phyloP scores from a whole-genome alignment of 164 flowering plant species.

The Taxillus chinensis region DNA sequence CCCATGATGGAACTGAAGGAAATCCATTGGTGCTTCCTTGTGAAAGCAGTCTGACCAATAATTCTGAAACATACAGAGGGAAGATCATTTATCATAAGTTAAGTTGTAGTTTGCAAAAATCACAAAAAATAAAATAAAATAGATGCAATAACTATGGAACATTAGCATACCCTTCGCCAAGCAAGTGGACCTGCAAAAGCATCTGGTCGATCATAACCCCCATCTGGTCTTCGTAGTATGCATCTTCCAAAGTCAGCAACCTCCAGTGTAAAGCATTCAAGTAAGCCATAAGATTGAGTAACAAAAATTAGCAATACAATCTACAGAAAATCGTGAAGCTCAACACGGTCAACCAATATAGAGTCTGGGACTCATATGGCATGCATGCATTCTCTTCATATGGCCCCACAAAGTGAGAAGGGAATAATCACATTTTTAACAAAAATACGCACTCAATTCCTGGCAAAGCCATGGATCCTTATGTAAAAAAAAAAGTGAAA shows the following conservation, averaged over 20 bases:
- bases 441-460: too few relatives aligned
- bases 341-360: background rate
- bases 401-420: background rate
- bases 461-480: too few relatives aligned
- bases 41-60: slow-evolving; percentile 62
- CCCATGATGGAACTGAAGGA: slow-evolving; percentile 14
- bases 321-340: background rate
- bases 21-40: slow-evolving; percentile 59
- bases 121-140: too few relatives aligned
- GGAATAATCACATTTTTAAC: background rate
- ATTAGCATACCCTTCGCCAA: slow-evolving; percentile 70
- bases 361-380: background rate
- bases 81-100: too few relatives aligned
- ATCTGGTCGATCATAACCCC: slow-evolving; percentile 30
- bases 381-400: background rate
- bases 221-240: slow-evolving; percentile 47
- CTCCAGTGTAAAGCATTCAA: slow-evolving; percentile 18
- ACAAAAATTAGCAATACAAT: background rate
- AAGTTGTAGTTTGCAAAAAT: too few relatives aligned
- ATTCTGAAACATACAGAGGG: slow-evolving; percentile 19
- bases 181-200: slow-evolving; percentile 54
- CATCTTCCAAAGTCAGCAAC: slow-evolving; percentile 65
- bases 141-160: too few relatives aligned
- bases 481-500: too few relatives aligned
- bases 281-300: background rate